Conservation (phyloP, 148 eudicot genomes). For the Agrostemma githago region DNA sequence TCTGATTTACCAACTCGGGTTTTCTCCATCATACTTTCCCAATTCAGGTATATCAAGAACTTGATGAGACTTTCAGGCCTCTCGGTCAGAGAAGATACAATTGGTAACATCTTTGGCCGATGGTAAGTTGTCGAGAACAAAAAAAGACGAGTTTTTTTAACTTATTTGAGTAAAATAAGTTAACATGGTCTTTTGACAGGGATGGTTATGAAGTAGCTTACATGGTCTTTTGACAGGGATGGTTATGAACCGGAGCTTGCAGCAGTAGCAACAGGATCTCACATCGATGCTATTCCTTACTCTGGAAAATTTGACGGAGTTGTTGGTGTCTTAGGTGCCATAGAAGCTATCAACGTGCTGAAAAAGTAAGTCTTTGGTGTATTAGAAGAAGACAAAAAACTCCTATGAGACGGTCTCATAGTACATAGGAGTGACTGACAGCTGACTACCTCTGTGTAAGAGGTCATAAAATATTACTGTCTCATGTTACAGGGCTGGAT, state of each 20-base stretch:
- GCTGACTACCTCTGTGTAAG: too few relatives aligned
- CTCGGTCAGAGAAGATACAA: conserved; percentile 87
- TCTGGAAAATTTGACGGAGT: conserved; percentile 98
- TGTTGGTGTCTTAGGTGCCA: conserved; percentile 95
- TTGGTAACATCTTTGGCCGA: conserved; percentile 95
- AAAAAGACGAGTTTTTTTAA: too few relatives aligned
- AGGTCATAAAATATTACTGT: neutral
- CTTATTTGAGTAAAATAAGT: too few relatives aligned
- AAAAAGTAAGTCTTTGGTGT: conserved; percentile 41
- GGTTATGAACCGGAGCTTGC: conserved; percentile 67
- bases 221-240: conserved; percentile 42
- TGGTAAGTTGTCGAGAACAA: conserved; percentile 48
- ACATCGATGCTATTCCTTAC: conserved; percentile 92
- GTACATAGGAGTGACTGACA: too few relatives aligned
- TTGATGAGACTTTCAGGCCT: conserved; percentile 91
- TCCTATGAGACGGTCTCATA: too few relatives aligned
- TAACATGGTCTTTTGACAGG: conserved; percentile 40
- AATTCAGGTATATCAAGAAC: conserved; percentile 69
- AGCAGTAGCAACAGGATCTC: conserved; percentile 90
- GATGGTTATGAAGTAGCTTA: conserved; percentile 46
- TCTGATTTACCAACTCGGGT: too few relatives aligned
- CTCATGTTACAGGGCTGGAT: conserved; percentile 63
- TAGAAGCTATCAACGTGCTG: conserved; percentile 84
- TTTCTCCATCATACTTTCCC: conserved; percentile 5
- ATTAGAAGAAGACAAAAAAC: neutral